Conservation (phyloP, 2,329 filamentous ascomycete genomes). For the Alternaria arbusti region DNA sequence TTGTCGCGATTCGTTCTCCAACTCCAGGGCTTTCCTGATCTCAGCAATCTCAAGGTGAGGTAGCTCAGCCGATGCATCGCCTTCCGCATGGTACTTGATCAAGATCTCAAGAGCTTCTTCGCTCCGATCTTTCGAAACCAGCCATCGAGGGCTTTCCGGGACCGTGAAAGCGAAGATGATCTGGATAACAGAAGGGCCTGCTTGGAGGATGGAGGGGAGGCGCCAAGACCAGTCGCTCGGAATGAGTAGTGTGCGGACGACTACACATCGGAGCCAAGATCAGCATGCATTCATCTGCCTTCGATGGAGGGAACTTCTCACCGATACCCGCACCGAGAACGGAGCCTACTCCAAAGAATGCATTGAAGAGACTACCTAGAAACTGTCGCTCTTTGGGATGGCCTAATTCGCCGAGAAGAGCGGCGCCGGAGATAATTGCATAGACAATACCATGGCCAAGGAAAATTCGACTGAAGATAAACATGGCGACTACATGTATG, state of each 20-base stretch:
- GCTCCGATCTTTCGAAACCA: conserved; percentile 67
- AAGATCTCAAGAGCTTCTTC: conserved; percentile 68
- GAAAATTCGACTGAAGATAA: conserved; percentile 65
- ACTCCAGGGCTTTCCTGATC: conserved; percentile 67
- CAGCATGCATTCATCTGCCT: background rate
- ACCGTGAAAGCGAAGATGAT: conserved; percentile 66
- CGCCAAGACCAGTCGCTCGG: conserved; percentile 70
- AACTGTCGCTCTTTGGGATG: conserved; percentile 72
- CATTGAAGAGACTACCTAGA: conserved; percentile 72
- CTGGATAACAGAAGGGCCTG: conserved; percentile 67
- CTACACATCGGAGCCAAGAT: conserved; percentile 24
- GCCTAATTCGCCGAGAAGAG: conserved; percentile 70
- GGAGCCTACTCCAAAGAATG: conserved; percentile 67
- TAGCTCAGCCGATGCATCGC: conserved; percentile 59
- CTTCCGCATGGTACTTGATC: conserved; percentile 69
- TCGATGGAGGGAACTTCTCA: background rate
- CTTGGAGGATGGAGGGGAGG: conserved; percentile 69
- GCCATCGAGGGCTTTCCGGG: conserved; percentile 71
- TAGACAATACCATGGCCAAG: conserved; percentile 72
- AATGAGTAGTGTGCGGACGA: conserved; percentile 67
- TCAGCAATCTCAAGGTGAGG: conserved; percentile 72
- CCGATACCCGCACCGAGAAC: conserved; percentile 63
- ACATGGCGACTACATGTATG: conserved; percentile 52
- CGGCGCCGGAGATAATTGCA: conserved; percentile 67
- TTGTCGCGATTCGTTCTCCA: conserved; percentile 60